A percentile compares a stretch with the other conserved stretches of the same genome.
Evolutionary conservation across 148 eudicot genomes (phyloP).

Genomic region (Hydrangea macrophylla): DNA sequence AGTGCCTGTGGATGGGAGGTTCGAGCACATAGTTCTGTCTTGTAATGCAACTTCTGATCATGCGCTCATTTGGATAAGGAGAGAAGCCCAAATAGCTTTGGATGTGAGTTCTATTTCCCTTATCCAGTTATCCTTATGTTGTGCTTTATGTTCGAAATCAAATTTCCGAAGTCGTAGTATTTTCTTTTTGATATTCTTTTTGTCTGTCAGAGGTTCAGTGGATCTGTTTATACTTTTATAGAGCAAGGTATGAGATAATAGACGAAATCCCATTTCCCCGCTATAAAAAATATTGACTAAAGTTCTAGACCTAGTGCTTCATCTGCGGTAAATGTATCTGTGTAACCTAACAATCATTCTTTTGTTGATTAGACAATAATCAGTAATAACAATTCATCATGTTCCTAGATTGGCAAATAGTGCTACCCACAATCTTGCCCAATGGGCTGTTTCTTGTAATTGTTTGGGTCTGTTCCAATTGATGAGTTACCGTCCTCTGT

Average conservation of each 20-base stretch:
- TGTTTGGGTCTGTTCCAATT: no score
- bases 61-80: conserved; percentile 84
- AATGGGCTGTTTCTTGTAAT: no score
- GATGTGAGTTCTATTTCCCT: conserved; percentile 47
- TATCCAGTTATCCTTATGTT: not conserved
- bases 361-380: no score
- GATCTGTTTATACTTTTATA: not conserved
- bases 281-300: not conserved
- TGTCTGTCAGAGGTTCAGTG: not conserved
- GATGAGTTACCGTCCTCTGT: no score
- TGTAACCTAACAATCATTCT: not conserved
- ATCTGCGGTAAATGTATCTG: not conserved
- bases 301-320: not conserved
- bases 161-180: not conserved
- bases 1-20: conserved; percentile 98
- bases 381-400: no score
- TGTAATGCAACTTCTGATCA: conserved; percentile 96
- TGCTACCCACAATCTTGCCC: no score
- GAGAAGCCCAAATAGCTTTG: conserved; percentile 78
- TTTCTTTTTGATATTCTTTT: not conserved
- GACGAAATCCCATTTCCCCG: not conserved
- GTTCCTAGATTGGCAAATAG: no score
- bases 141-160: not conserved
- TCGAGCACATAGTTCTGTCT: conserved; percentile 91
- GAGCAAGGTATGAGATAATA: not conserved